Evolutionary conservation across 2,329 filamentous ascomycete species (phyloP), one percentile per base, ranked within the genome.

Genomic region (Escovopsis sp.): DNA sequence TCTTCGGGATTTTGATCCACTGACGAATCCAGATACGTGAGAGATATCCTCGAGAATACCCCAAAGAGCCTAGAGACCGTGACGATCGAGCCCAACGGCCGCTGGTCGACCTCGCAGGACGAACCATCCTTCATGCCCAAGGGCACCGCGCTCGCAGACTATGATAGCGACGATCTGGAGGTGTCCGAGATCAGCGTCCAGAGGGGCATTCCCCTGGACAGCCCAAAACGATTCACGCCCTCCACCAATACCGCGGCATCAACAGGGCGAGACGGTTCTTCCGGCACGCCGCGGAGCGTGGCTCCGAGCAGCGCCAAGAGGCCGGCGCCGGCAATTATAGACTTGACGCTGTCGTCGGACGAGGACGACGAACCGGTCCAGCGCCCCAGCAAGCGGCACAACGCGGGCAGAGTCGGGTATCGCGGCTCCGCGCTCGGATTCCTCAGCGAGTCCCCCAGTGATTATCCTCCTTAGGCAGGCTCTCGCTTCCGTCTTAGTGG

Each of bases 31-130:
- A 85, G 82, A 55, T 94, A 94, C 57, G 87, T 94, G 12, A 78
- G 82, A 54, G 83, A 94, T 49, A 95, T 98, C 43, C 65, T 98
- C 26, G 69, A 75, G 43, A 78, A 74, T 32, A 94, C 89, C 0
- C 64, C 79, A 0, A 70, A 69, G 35, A 77, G 74, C 18, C 68
- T 81, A 1, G 87, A 95, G 44, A 84, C 94, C 51, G 87, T 96
- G 26, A 88, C 81, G 1, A 85, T 98, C 36, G 85, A 96, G 53
- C 86, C 89, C 1, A 73, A 87, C 49, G 91, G 89, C 3, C 69
- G 72, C 51, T 98, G 91, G 91, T 60, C 61, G 40, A 54, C 54
- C 9, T 51, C 55, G 4, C 61, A 64, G 6, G 56, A 60, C 7
- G 56, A 57, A 4, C 42, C 51, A 9, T 45, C 46, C 12, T 43